Conservation (phyloP, 2,329 filamentous ascomycete genomes). For the Cordyceps cateniannulata region DNA sequence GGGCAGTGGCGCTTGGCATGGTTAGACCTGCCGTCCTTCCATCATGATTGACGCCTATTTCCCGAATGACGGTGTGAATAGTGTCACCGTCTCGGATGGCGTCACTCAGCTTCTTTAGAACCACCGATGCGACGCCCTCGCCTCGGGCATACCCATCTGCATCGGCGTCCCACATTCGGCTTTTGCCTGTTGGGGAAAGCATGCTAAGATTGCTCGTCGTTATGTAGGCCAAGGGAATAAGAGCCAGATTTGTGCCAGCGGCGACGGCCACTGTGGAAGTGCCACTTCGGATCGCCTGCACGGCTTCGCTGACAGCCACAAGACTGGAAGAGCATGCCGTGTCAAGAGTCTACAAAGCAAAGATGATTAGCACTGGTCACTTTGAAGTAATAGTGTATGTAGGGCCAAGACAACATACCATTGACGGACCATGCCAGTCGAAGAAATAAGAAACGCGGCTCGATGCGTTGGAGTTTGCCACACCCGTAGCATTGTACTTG, state of each 20-base stretch:
- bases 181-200: slow-evolving; percentile 29
- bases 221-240: slow-evolving; percentile 12
- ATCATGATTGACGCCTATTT: slow-evolving; percentile 44
- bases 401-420: too few relatives aligned
- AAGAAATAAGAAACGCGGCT: slow-evolving; percentile 37
- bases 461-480: slow-evolving; percentile 13
- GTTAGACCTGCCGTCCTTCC: slow-evolving; percentile 49
- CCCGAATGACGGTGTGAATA: slow-evolving; percentile 41
- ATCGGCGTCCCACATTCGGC: slow-evolving; percentile 32
- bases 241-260: slow-evolving; percentile 22
- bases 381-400: too few relatives aligned
- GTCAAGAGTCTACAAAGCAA: too few relatives aligned
- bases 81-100: slow-evolving; percentile 46
- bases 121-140: slow-evolving; percentile 40
- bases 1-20: slow-evolving; percentile 40
- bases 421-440: slow-evolving; percentile 24
- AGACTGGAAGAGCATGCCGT: slow-evolving; percentile 33
- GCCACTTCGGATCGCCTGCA: slow-evolving; percentile 19
- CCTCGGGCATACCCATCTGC: slow-evolving; percentile 47
- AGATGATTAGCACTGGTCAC: too few relatives aligned
- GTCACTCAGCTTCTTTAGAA: slow-evolving; percentile 38
- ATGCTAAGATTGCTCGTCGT: slow-evolving; percentile 35
- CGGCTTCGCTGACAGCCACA: slow-evolving; percentile 26
- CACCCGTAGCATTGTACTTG: too few relatives aligned
- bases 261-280: slow-evolving; percentile 30